These are phyloP conservation scores for Alternaria viburni DNA, from an alignment of 2,329 filamentous ascomycete species.

Conservation along the genomic window DNA sequence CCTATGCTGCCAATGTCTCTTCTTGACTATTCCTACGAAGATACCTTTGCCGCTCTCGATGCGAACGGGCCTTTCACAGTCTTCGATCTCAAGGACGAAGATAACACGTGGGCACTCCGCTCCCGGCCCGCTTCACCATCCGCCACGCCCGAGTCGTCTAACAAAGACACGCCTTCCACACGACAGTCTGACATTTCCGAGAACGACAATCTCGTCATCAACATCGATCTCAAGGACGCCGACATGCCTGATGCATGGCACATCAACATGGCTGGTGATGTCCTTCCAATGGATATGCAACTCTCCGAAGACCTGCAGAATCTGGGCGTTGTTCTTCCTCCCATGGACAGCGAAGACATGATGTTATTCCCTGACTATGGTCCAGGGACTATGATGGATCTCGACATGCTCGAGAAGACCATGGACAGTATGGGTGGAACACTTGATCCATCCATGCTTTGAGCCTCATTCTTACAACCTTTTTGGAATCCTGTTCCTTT, in stretches of 20 bases:
- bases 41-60: conserved; percentile 42
- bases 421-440: conserved; percentile 38
- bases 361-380: conserved; percentile 40
- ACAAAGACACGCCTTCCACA: conserved; percentile 47
- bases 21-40: conserved; percentile 43
- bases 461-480: neutral
- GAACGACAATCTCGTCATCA: conserved; percentile 51
- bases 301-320: conserved; percentile 40
- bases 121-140: conserved; percentile 41
- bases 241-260: conserved; percentile 45
- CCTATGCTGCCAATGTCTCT: conserved; percentile 36
- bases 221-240: conserved; percentile 44
- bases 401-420: conserved; percentile 42
- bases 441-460: conserved; percentile 25
- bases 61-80: conserved; percentile 40
- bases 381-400: conserved; percentile 37
- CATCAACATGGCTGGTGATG: conserved; percentile 32
- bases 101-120: conserved; percentile 42
- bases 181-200: conserved; percentile 52
- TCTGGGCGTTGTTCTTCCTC: conserved; percentile 39
- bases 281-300: conserved; percentile 39
- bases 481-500: neutral
- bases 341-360: conserved; percentile 45
- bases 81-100: conserved; percentile 44
- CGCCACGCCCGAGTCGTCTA: conserved; percentile 43